These are phyloP conservation scores for Cutaneotrichosporon arboriforme DNA, from an alignment of 1,284 basidiomycete species.

Conservation along the genomic window DNA sequence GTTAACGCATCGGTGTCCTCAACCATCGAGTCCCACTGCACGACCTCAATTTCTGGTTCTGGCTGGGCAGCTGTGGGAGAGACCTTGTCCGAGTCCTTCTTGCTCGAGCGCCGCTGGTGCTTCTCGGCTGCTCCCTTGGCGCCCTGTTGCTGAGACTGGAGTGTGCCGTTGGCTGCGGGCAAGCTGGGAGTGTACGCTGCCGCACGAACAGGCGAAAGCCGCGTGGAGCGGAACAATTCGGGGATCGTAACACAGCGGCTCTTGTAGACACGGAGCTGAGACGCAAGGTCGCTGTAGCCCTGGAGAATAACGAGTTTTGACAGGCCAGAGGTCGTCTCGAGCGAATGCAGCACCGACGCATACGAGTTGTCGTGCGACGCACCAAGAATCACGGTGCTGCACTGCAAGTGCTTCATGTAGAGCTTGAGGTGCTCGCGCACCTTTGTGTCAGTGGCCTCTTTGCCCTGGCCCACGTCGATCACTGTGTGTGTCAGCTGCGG, in stretches of 20 bases:
- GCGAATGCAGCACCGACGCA: slow-evolving; percentile 53
- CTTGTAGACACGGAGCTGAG: slow-evolving; percentile 53
- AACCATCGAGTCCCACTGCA: slow-evolving; percentile 11
- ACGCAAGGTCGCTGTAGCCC: slow-evolving; percentile 51
- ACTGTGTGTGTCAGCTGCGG: slow-evolving; percentile 48
- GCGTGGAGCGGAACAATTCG: slow-evolving; percentile 59
- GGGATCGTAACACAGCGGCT: slow-evolving; percentile 57
- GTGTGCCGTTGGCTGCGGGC: neutral
- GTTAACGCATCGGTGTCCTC: neutral
- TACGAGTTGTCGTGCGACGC: slow-evolving; percentile 71
- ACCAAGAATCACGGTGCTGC: slow-evolving; percentile 64
- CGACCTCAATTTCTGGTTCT: slow-evolving; percentile 10
- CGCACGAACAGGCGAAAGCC: slow-evolving; percentile 29
- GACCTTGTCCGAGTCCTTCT: neutral
- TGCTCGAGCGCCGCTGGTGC: neutral
- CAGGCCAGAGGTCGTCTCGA: slow-evolving; percentile 12
- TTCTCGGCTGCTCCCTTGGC: neutral
- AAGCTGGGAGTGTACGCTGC: neutral
- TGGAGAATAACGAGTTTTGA: slow-evolving; percentile 65
- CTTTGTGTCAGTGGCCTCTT: slow-evolving; percentile 62
- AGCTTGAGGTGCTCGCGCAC: slow-evolving; percentile 71
- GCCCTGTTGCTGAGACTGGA: neutral
- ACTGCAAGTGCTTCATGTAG: slow-evolving; percentile 68
- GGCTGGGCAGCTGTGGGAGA: neutral
- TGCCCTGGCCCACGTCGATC: slow-evolving; percentile 65